Evolutionary conservation across 345 rosid species (phyloP).

Genomic region (Salix viminalis): DNA sequence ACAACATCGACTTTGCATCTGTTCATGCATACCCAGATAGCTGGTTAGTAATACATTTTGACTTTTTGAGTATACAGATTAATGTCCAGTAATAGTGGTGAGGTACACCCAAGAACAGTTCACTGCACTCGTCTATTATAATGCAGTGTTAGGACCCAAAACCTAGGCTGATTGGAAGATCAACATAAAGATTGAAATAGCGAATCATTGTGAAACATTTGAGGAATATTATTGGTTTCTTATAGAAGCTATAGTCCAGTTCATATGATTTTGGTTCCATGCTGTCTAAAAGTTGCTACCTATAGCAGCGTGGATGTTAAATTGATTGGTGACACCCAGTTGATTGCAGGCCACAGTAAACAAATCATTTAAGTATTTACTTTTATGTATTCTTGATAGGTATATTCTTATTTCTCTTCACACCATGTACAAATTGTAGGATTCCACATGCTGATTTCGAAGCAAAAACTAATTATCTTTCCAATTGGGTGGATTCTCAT

Average conservation of each 20-base stretch:
- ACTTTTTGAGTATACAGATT: not conserved
- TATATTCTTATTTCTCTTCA: not conserved
- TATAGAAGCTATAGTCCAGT: not conserved
- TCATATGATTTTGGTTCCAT: not conserved
- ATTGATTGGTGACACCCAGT: not conserved
- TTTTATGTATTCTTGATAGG: not conserved
- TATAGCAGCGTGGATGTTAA: not conserved
- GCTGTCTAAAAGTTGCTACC: not conserved
- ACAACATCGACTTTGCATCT: slow-evolving; percentile 47
- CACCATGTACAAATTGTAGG: slow-evolving; percentile 17
- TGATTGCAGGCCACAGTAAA: not conserved
- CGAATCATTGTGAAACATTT: not conserved
- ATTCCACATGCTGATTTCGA: slow-evolving; percentile 27
- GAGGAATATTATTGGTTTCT: not conserved
- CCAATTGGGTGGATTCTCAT: slow-evolving; percentile 38
- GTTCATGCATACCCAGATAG: slow-evolving; percentile 52
- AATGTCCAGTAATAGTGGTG: not conserved
- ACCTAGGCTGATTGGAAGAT: not conserved
- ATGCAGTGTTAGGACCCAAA: not conserved
- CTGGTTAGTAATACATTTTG: slow-evolving; percentile 32
- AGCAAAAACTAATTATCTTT: slow-evolving; percentile 30
- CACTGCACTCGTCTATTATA: not conserved
- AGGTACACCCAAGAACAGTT: not conserved
- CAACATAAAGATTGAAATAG: not conserved
- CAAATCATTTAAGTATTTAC: not conserved